These are phyloP conservation scores for Nymphaea colorata DNA, from an alignment of 164 flowering plant genomes.

Conservation along the genomic window DNA sequence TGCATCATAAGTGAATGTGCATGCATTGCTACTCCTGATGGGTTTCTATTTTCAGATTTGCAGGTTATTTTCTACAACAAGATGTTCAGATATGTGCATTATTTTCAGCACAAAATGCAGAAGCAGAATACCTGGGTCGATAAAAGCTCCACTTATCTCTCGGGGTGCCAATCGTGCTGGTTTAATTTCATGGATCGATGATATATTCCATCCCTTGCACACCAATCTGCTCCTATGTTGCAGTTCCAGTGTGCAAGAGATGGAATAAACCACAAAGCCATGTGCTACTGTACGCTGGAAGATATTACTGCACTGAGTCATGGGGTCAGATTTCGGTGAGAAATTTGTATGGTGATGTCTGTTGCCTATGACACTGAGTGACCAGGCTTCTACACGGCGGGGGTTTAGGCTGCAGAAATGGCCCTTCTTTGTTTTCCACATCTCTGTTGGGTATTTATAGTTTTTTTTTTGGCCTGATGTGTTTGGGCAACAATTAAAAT, in stretches of 20 bases:
- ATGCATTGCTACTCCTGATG: too few species aligned
- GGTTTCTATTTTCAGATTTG: too few species aligned
- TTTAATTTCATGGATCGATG: slow-evolving; percentile 9
- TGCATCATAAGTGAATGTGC: too few species aligned
- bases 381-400: not conserved
- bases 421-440: too few species aligned
- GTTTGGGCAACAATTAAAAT: not conserved
- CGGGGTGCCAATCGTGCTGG: not conserved
- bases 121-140: not conserved
- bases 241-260: slow-evolving; percentile 21
- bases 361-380: not conserved
- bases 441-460: too few species aligned
- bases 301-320: not conserved
- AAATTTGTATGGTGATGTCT: not conserved
- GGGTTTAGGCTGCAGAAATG: not conserved
- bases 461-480: not conserved
- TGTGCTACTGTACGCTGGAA: not conserved
- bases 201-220: slow-evolving; percentile 15
- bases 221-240: slow-evolving; percentile 2
- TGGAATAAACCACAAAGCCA: slow-evolving; percentile 18
- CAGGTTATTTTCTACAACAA: too few species aligned
- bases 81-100: too few species aligned
- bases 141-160: not conserved
- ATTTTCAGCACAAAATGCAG: not conserved
- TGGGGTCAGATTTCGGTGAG: not conserved